Percentiles rank a stretch among this genome's conserved stretches.
Evolutionary conservation across 495 filamentous ascomycete genomes (phyloP).

Genomic region (Podospora pseudocomata): DNA sequence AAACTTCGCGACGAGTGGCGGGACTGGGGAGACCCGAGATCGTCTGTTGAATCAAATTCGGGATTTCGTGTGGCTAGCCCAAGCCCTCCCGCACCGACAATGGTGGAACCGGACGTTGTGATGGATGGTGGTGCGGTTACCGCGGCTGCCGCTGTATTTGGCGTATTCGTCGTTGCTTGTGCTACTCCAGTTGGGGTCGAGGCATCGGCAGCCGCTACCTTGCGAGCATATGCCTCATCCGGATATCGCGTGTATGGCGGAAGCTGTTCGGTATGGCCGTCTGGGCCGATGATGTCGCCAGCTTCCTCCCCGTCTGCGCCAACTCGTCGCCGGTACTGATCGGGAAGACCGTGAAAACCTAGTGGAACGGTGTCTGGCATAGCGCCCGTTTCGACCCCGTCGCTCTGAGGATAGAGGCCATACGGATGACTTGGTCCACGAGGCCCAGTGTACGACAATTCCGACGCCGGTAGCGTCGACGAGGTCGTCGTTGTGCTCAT

Average conservation of each 20-base stretch:
- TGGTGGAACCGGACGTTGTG: not conserved
- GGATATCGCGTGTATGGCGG: conserved; percentile 69
- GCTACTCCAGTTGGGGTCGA: not conserved
- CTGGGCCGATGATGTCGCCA: conserved; percentile 81
- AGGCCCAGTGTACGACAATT: conserved; percentile 58
- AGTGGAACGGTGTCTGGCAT: conserved; percentile 48
- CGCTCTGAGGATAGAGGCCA: conserved; percentile 75
- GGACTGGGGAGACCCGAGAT: conserved; percentile 51
- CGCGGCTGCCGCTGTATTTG: conserved; percentile 16
- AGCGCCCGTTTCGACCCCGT: conserved; percentile 30
- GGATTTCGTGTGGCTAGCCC: conserved; percentile 53
- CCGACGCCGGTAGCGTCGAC: conserved; percentile 52
- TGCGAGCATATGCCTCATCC: conserved; percentile 25
- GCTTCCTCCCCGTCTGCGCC: conserved; percentile 80
- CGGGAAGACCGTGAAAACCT: conserved; percentile 66
- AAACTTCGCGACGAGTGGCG: conserved; percentile 50
- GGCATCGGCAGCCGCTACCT: conserved; percentile 19
- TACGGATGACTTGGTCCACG: conserved; percentile 79
- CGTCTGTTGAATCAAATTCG: conserved; percentile 52
- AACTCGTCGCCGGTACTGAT: conserved; percentile 63
- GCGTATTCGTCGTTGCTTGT: conserved; percentile 7
- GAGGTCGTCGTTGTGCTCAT: conserved; percentile 61
- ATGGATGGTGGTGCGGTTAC: conserved; percentile 7
- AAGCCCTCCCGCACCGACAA: conserved; percentile 48
- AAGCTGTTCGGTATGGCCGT: conserved; percentile 84